Conservation (phyloP, 2,329 filamentous ascomycete species). For the Diplodia intermedia region DNA sequence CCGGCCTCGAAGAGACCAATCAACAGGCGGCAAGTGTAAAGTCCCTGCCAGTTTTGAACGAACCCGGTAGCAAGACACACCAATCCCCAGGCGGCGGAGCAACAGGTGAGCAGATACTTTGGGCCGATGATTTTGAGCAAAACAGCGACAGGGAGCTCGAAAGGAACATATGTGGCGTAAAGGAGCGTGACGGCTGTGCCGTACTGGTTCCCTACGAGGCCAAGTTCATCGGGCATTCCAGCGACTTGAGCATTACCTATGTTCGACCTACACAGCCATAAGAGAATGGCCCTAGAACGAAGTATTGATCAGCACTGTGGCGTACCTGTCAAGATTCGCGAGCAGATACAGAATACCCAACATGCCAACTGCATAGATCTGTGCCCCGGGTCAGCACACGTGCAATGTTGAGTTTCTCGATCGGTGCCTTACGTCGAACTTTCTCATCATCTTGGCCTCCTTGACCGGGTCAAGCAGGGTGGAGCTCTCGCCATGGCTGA, state of each 20-base stretch:
- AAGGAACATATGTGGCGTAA: constrained; percentile 61
- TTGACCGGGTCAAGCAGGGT: constrained; percentile 25
- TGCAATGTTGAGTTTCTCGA: background rate
- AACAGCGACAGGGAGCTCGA: constrained; percentile 65
- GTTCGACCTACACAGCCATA: constrained; percentile 35
- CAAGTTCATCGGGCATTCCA: constrained; percentile 33
- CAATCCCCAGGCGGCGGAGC: constrained; percentile 60
- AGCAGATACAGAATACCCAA: constrained; percentile 32
- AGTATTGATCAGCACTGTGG: constrained; percentile 8
- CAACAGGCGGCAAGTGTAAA: constrained; percentile 56
- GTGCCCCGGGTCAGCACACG: background rate
- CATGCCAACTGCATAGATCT: constrained; percentile 29
- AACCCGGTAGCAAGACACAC: constrained; percentile 60
- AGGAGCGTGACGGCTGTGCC: constrained; percentile 62
- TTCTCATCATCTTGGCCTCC: constrained; percentile 30
- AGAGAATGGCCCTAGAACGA: constrained; percentile 18
- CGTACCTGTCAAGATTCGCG: constrained; percentile 32
- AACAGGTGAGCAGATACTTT: constrained; percentile 46
- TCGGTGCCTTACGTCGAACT: constrained; percentile 20
- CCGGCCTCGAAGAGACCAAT: constrained; percentile 50
- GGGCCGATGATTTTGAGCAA: constrained; percentile 66
- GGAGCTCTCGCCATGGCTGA: constrained; percentile 23
- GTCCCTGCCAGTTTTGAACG: constrained; percentile 54
- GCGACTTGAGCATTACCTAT: constrained; percentile 54
- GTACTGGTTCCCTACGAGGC: constrained; percentile 24